Conservation (phyloP, 2,329 filamentous ascomycete species). For the Colletotrichum tabaci region DNA sequence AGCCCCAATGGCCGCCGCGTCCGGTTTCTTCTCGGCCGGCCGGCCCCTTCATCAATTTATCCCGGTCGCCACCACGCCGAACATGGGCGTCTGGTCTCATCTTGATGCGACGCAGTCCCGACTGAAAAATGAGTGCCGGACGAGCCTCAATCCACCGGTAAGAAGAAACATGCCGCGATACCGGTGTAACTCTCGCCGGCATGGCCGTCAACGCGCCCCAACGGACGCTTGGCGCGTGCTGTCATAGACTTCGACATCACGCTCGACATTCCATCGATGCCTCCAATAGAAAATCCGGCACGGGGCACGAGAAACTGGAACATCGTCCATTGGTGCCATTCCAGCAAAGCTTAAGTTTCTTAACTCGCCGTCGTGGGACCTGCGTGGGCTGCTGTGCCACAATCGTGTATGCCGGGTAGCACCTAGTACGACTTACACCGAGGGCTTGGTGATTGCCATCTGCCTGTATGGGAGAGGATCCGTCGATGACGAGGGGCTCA, state of each 20-base stretch:
- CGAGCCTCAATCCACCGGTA: too few species aligned
- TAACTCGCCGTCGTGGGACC: not conserved
- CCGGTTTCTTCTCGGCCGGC: too few species aligned
- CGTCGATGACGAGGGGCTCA: too few species aligned
- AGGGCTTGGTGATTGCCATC: not conserved
- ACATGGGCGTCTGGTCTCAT: conserved; percentile 12
- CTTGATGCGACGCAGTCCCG: too few species aligned
- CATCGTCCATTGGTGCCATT: not conserved
- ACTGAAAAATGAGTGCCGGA: too few species aligned
- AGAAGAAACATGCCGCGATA: too few species aligned
- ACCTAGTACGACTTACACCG: not conserved
- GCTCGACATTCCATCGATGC: not conserved
- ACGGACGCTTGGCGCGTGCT: conserved; percentile 18
- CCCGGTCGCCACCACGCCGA: not conserved
- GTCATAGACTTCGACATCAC: not conserved
- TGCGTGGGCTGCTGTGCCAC: not conserved
- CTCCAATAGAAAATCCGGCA: conserved; percentile 2
- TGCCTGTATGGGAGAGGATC: not conserved
- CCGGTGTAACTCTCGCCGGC: conserved; percentile 21
- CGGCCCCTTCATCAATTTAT: not conserved
- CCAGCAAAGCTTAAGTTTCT: not conserved
- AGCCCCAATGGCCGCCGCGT: not conserved
- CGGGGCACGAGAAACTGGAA: not conserved
- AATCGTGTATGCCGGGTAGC: not conserved
- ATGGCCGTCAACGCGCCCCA: not conserved